Conservation (phyloP, 1,284 basidiomycete species). For the Tilletia walkeri region DNA sequence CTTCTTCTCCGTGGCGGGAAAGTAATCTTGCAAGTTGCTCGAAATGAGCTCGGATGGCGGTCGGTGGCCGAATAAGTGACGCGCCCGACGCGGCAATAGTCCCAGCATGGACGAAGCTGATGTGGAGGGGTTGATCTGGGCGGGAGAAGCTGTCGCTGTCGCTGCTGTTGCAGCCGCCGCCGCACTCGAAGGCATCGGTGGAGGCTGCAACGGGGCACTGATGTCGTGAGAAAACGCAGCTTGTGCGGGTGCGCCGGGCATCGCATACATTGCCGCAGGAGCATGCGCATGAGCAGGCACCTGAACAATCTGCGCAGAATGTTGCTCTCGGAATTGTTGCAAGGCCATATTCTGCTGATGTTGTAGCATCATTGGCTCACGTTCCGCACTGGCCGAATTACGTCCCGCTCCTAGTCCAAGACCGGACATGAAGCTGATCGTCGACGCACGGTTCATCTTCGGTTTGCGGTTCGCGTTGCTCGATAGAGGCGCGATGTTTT, state of each 20-base stretch:
- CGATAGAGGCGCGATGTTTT: conserved; percentile 2
- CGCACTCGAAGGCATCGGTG: conserved; percentile 56
- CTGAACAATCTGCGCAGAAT: neutral
- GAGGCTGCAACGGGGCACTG: conserved; percentile 27
- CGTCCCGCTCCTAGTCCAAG: conserved; percentile 68
- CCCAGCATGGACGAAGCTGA: conserved; percentile 21
- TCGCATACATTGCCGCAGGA: neutral
- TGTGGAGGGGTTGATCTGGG: conserved; percentile 42
- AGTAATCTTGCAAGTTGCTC: conserved; percentile 91
- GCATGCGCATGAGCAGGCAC: neutral
- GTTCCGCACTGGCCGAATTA: conserved; percentile 59
- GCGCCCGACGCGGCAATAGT: conserved; percentile 53
- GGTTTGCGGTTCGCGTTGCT: conserved; percentile 8
- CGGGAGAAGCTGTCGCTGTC: conserved; percentile 15
- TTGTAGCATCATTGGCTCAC: conserved; percentile 24
- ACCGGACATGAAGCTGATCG: conserved; percentile 88
- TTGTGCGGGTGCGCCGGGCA: neutral
- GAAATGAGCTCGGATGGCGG: conserved; percentile 96
- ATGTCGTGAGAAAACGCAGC: conserved; percentile 17
- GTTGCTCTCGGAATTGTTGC: neutral
- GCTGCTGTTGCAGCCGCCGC: conserved; percentile 46
- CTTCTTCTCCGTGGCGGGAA: conserved; percentile 85
- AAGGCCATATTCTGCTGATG: conserved; percentile 17
- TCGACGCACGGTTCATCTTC: conserved; percentile 84
- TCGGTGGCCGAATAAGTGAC: conserved; percentile 97